A percentile compares a stretch with the other conserved stretches of the same genome.
Evolutionary conservation across 805 yeast genomes (phyloP).

Genomic region (Alloascoidea africana): DNA sequence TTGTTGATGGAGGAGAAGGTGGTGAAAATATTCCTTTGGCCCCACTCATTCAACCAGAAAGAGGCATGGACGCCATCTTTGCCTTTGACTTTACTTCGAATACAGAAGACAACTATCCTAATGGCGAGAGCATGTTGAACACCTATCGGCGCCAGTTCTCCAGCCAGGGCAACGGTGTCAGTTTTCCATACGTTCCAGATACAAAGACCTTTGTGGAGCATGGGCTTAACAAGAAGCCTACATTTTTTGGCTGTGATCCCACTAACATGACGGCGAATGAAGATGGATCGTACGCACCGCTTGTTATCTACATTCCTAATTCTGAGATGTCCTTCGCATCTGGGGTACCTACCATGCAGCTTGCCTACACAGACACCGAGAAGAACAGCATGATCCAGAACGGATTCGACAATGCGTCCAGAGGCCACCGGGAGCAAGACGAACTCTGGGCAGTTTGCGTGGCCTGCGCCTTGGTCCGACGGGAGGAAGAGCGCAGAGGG

Average conservation of each 20-base stretch:
- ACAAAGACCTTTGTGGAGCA: constrained; percentile 26
- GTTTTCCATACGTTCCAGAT: constrained; percentile 54
- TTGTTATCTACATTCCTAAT: constrained; percentile 63
- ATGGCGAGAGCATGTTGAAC: constrained; percentile 25
- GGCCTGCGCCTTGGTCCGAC: constrained; percentile 63
- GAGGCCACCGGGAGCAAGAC: constrained; percentile 47
- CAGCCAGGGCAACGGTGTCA: constrained; percentile 30
- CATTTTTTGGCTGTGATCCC: constrained; percentile 72
- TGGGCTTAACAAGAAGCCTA: constrained; percentile 44
- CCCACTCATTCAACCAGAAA: constrained; percentile 45
- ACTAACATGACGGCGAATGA: constrained; percentile 18
- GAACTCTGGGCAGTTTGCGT: constrained; percentile 51
- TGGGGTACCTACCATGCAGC: constrained; percentile 51
- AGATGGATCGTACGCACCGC: constrained; percentile 35
- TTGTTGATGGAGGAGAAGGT: constrained; percentile 70
- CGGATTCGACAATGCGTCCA: constrained; percentile 53
- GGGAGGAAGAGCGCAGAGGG: constrained; percentile 54
- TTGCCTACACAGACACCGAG: constrained; percentile 40
- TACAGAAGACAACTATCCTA: constrained; percentile 28
- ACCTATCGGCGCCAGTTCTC: constrained; percentile 28
- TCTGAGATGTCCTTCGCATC: constrained; percentile 41
- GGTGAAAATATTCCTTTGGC: constrained; percentile 45
- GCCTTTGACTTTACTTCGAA: constrained; percentile 56
- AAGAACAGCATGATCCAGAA: constrained; percentile 43
- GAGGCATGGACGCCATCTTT: constrained; percentile 48